phyloP scores from a whole-genome alignment of 1,139 yeast genomes.

The Blastobotrys serpentis region DNA sequence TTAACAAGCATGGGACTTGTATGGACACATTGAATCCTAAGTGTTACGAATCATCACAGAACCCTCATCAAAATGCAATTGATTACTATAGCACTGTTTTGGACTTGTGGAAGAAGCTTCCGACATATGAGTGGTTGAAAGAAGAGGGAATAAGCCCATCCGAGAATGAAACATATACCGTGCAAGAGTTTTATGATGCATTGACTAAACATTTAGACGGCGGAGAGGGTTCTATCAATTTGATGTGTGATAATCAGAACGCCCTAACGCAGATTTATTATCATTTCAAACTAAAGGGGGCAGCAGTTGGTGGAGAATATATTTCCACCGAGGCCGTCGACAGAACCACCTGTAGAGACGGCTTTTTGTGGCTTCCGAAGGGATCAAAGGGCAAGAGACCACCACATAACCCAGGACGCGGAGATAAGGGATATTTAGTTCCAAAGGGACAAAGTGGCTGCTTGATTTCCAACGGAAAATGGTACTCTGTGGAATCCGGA shows the following conservation, averaged over 20 bases:
- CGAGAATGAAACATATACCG: conserved; percentile 57
- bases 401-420: conserved; percentile 21
- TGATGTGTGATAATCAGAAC: conserved; percentile 38
- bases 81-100: conserved; percentile 75
- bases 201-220: conserved; percentile 46
- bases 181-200: conserved; percentile 62
- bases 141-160: conserved; percentile 73
- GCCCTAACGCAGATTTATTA: conserved; percentile 84
- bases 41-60: conserved; percentile 53
- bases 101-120: conserved; percentile 58
- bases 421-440: conserved; percentile 48
- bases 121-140: conserved; percentile 67
- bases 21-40: conserved; percentile 71
- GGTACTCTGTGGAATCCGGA: conserved; percentile 66
- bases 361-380: conserved; percentile 78
- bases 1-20: conserved; percentile 94
- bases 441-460: conserved; percentile 66
- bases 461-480: conserved; percentile 78
- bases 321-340: conserved; percentile 60
- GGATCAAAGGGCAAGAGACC: conserved; percentile 28
- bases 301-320: conserved; percentile 65
- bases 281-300: conserved; percentile 75
- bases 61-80: conserved; percentile 60
- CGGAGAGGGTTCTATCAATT: conserved; percentile 43
- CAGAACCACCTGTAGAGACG: conserved; percentile 57